These are phyloP conservation scores for Aspergillus avenaceus DNA, from an alignment of 495 filamentous ascomycete species.

Conservation along the genomic window DNA sequence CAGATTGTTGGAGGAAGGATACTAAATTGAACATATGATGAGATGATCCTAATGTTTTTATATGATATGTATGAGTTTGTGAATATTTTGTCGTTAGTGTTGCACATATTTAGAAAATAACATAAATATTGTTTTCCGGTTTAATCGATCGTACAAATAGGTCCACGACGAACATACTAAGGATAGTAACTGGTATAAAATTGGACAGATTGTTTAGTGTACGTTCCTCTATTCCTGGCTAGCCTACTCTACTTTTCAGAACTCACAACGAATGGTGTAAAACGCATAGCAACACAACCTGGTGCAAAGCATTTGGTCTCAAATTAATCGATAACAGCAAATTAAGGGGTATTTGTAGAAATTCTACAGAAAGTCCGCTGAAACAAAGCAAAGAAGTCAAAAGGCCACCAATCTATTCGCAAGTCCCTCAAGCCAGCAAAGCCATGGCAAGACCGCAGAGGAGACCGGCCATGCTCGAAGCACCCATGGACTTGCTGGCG, in stretches of 20 bases:
- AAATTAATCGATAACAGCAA: conserved; percentile 3
- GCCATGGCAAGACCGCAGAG: conserved; percentile 15
- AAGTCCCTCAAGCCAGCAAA: conserved; percentile 13
- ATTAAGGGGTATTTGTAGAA: not conserved
- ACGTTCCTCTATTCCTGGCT: not conserved
- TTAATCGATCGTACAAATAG: too few relatives aligned
- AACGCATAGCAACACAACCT: not conserved
- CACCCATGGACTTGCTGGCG: conserved; percentile 16
- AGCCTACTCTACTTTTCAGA: not conserved
- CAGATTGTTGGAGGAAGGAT: too few relatives aligned
- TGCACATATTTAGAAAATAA: not conserved
- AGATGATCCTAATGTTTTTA: not conserved
- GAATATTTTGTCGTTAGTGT: not conserved
- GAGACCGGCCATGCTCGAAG: conserved; percentile 15
- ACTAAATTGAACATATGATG: not conserved
- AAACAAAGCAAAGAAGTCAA: not conserved
- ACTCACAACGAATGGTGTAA: too few relatives aligned
- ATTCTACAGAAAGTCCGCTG: conserved; percentile 4
- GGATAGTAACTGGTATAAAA: too few relatives aligned
- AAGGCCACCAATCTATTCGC: not conserved
- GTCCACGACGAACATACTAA: too few relatives aligned
- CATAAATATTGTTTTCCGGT: too few relatives aligned
- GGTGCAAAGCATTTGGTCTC: not conserved
- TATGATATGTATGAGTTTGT: not conserved
- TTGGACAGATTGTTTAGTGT: not conserved